These are phyloP conservation scores for Didymella segeticola DNA, from an alignment of 2,329 filamentous ascomycete species.

Conservation along the genomic window DNA sequence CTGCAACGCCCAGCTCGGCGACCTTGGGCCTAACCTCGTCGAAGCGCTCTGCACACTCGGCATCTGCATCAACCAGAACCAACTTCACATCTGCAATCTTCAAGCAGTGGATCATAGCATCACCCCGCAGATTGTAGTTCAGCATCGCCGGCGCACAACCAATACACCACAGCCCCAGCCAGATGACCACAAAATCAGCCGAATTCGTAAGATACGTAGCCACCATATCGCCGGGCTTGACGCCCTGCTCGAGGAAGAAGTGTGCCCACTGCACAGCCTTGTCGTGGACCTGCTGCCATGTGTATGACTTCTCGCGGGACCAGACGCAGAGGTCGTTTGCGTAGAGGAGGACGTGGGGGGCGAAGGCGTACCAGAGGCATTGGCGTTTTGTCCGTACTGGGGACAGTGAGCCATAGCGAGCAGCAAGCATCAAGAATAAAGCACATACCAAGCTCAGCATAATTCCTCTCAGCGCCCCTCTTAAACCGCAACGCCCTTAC, in stretches of 20 bases:
- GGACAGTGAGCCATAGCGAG: neutral
- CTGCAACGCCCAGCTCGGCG: slow-evolving; percentile 30
- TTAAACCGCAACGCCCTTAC: slow-evolving; percentile 52
- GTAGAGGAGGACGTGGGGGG: slow-evolving; percentile 36
- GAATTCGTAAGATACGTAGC: slow-evolving; percentile 71
- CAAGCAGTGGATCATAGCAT: slow-evolving; percentile 70
- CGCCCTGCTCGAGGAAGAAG: slow-evolving; percentile 55
- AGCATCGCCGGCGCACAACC: slow-evolving; percentile 73
- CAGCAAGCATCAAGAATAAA: neutral
- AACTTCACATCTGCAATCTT: slow-evolving; percentile 62
- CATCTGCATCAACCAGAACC: slow-evolving; percentile 64
- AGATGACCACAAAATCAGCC: slow-evolving; percentile 69
- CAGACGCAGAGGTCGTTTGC: slow-evolving; percentile 65
- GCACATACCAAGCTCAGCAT: slow-evolving; percentile 38
- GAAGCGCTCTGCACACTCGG: slow-evolving; percentile 31
- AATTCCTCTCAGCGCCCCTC: slow-evolving; percentile 47
- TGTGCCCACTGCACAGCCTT: slow-evolving; percentile 39
- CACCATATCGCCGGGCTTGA: slow-evolving; percentile 68
- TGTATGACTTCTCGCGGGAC: slow-evolving; percentile 63
- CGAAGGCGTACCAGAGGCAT: slow-evolving; percentile 41
- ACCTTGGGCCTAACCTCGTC: slow-evolving; percentile 20
- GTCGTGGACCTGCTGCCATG: slow-evolving; percentile 40
- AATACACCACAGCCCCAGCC: slow-evolving; percentile 69
- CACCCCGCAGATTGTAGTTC: slow-evolving; percentile 70
- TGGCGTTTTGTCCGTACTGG: slow-evolving; percentile 50